phyloP scores from a whole-genome alignment of 2,329 filamentous ascomycete species.

The Exophiala viscosa region DNA sequence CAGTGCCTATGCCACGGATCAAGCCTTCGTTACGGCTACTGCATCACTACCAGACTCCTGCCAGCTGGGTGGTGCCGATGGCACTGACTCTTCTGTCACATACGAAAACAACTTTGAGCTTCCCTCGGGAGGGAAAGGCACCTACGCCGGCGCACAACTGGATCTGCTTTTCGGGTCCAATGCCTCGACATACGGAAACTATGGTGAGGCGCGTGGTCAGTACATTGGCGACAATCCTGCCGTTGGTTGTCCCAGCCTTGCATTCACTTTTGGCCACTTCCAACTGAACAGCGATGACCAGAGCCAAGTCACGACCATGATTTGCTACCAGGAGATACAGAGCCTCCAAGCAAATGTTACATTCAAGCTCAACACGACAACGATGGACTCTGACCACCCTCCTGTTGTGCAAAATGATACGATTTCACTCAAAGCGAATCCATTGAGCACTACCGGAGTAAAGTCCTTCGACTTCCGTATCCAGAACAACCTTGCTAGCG shows the following conservation, averaged over 20 bases:
- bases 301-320: slow-evolving; percentile 24
- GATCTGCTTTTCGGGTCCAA: slow-evolving; percentile 27
- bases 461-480: slow-evolving; percentile 28
- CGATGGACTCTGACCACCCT: slow-evolving; percentile 17
- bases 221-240: slow-evolving; percentile 27
- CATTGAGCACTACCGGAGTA: slow-evolving; percentile 13
- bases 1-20: slow-evolving; percentile 18
- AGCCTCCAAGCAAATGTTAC: slow-evolving; percentile 23
- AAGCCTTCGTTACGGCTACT: slow-evolving; percentile 21
- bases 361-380: slow-evolving; percentile 20
- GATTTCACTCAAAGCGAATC: slow-evolving; percentile 18
- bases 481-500: slow-evolving; percentile 26
- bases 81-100: slow-evolving; percentile 18
- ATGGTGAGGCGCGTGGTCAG: slow-evolving; percentile 23
- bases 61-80: slow-evolving; percentile 15
- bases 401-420: slow-evolving; percentile 14
- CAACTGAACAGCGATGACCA: slow-evolving; percentile 14
- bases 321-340: slow-evolving; percentile 28
- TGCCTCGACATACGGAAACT: slow-evolving; percentile 21
- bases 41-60: slow-evolving; percentile 25
- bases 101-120: slow-evolving; percentile 24
- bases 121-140: slow-evolving; percentile 9
- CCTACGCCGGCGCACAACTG: slow-evolving; percentile 24
- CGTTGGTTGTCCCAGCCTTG: slow-evolving; percentile 27
- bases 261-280: slow-evolving; percentile 27